These are phyloP conservation scores for Ocimum tenuiflorum DNA, from an alignment of 257 asterid genomes.

Conservation along the genomic window DNA sequence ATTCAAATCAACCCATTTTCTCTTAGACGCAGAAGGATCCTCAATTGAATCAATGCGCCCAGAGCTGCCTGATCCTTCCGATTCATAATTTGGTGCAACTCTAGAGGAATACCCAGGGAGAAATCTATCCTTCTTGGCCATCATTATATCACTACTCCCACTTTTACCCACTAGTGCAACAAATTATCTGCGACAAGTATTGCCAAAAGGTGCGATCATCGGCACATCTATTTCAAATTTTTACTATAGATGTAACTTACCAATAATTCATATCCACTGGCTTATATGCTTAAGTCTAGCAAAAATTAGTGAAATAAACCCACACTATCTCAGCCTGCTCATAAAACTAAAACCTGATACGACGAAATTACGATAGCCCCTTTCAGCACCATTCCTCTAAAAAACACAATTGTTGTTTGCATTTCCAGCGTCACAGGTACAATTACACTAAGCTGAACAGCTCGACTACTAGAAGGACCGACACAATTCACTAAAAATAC, in stretches of 20 bases:
- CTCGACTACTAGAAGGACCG: neutral
- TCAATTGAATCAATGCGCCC: slow-evolving; percentile 43
- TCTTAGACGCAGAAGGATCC: slow-evolving; percentile 42
- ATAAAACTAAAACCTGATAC: neutral
- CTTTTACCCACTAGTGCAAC: slow-evolving; percentile 12
- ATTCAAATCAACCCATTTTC: slow-evolving; percentile 67
- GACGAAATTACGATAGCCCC: neutral
- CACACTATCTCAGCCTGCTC: neutral
- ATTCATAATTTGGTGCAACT: slow-evolving; percentile 47
- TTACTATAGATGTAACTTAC: slow-evolving; percentile 3
- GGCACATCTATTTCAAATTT: slow-evolving; percentile 12
- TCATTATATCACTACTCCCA: slow-evolving; percentile 24
- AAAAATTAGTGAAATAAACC: neutral
- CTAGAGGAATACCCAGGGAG: slow-evolving; percentile 45
- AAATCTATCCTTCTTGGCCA: slow-evolving; percentile 61
- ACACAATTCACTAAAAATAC: neutral
- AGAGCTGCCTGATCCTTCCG: slow-evolving; percentile 68
- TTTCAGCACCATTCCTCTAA: neutral
- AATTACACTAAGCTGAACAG: neutral
- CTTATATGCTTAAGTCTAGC: neutral
- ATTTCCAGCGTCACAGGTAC: neutral
- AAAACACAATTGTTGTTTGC: neutral
- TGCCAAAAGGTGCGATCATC: slow-evolving; percentile 19
- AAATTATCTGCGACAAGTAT: slow-evolving; percentile 28
- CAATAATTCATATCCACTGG: neutral